Conservation (phyloP, 1,284 basidiomycete species). For the Microbotryum saponariae region DNA sequence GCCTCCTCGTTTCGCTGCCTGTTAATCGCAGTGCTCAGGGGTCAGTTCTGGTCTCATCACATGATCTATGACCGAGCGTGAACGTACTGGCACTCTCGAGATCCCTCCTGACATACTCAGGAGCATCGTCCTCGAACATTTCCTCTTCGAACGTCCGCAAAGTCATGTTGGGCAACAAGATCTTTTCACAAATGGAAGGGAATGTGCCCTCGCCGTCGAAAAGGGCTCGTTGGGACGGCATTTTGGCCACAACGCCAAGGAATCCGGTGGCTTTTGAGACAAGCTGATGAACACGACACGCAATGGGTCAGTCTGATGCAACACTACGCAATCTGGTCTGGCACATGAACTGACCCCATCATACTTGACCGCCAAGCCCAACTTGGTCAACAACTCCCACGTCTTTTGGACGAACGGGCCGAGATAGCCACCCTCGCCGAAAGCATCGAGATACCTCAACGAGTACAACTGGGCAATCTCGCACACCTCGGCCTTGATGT, state of each 20-base stretch:
- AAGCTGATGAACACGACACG: constrained; percentile 47
- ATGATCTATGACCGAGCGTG: neutral
- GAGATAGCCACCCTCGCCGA: constrained; percentile 49
- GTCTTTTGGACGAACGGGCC: constrained; percentile 73
- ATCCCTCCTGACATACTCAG: constrained; percentile 89
- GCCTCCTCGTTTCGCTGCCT: constrained; percentile 67
- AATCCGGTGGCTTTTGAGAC: constrained; percentile 90
- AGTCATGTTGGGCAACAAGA: constrained; percentile 85
- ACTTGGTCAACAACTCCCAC: constrained; percentile 76
- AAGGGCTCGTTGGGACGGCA: constrained; percentile 52
- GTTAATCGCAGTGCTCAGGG: neutral
- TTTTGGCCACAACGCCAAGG: constrained; percentile 74
- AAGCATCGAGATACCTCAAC: constrained; percentile 82
- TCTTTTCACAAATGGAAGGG: constrained; percentile 73
- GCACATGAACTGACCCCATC: constrained; percentile 56
- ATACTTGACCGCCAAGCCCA: constrained; percentile 63
- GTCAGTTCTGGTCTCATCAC: neutral
- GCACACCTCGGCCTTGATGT: constrained; percentile 80
- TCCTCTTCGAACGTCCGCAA: constrained; percentile 84
- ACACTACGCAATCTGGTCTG: neutral
- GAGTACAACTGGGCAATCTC: constrained; percentile 91
- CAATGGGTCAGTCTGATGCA: neutral
- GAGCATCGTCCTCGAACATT: constrained; percentile 93
- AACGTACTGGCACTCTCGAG: constrained; percentile 56
- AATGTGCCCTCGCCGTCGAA: constrained; percentile 64